Base-by-base conservation (phyloP, 495 filamentous ascomycete genomes). In the Corynascus novoguineensis region DNA sequence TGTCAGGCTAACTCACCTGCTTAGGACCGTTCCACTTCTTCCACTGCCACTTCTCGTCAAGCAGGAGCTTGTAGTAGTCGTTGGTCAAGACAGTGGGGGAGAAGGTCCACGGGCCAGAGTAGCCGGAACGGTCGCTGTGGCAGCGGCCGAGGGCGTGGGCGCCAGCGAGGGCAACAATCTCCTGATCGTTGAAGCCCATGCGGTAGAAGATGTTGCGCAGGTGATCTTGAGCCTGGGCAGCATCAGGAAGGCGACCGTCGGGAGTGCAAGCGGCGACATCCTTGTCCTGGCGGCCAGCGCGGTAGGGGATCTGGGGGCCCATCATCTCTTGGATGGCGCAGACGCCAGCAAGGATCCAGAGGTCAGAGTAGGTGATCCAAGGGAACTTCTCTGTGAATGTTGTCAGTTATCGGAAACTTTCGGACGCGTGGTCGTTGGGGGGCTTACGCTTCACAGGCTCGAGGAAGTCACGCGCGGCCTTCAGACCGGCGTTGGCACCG, bases 151-250 rank as follows among this genome's bases (percentile, higher is more conserved):
- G 80, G 19, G 93, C 90, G 78, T 98, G 93, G 32, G 90, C 93
- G 59, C 93, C 93, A 28, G 77, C 75, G 56, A 98, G 79, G 28
- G 93, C 93, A 29, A 97, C 92, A 64, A 97, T 97, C 73, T 98
- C 92, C 48, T 86, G 87, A 76, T 98, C 93, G 73, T 95, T 86
- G 81, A 98, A 98, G 57, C 93, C 93, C 92, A 97, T 97, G 71
- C 92, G 89, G 71, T 83, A 81, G 81, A 98, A 98, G 79, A 98
- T 88, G 72, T 84, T 83, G 56, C 93, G 87, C 67, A 98, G 79
- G 75, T 98, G 93, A 59, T 81, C 78, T 56, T 86, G 81, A 58
- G 81, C 87, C 79, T 97, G 84, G 60, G 83, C 60, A 48, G 81
- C 93, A 69, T 98, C 92, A 58, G 93, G 93, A 27, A 98, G 89